Base-by-base conservation (phyloP, 2,329 filamentous ascomycete genomes). In the Cryphonectria naterciae region DNA sequence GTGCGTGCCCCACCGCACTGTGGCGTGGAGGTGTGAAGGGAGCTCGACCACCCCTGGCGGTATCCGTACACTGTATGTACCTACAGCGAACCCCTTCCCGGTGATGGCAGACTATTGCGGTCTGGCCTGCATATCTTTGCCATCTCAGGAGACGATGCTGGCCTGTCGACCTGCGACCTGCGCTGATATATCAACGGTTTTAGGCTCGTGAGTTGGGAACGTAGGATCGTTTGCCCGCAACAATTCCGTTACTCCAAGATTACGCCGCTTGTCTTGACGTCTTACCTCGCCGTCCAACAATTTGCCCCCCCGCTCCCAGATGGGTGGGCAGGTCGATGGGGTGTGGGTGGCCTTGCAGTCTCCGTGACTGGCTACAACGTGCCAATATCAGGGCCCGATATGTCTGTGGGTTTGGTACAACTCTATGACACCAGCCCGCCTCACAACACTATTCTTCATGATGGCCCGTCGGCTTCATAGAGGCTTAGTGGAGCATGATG, bases 311-410 rank as follows among this genome's bases (percentile, higher is more conserved):
- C 64, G 10, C 46, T 65, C 25, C 43, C 4, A 49, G 28, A 58
- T 6, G 41, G 32, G 25, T 43, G 67, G 63, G 43, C 39, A 22
- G 28, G 56, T 6, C 35, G 32, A 22, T 43, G 67, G 63, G 63
- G 43, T 46, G 49, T 52, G 65, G 68, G 56, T 70, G 65, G 46
- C 70, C 46, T 70, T 66, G 62, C 62, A 65, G 49, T n/a, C 68
- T 65, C 28, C n/a, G n/a, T 49, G 43, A 56, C 49, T 64, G 65
- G 52, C 61, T 72, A 61, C 66, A 70, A 61, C 58, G 65, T 64
- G 70, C 61, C 70, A 69, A 56, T 65, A 58, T 65, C 56, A 66
- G 49, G 61, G 35, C 52, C 67, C 67, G 35, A 49, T 69, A 41
- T 41, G 56, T 39, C 65, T 43, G 43, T 69, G 32, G 43, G 43